Evolutionary conservation across 225 moss, liverwort and hornwort species (phyloP).

Genomic region (Anthoceros angustus): DNA sequence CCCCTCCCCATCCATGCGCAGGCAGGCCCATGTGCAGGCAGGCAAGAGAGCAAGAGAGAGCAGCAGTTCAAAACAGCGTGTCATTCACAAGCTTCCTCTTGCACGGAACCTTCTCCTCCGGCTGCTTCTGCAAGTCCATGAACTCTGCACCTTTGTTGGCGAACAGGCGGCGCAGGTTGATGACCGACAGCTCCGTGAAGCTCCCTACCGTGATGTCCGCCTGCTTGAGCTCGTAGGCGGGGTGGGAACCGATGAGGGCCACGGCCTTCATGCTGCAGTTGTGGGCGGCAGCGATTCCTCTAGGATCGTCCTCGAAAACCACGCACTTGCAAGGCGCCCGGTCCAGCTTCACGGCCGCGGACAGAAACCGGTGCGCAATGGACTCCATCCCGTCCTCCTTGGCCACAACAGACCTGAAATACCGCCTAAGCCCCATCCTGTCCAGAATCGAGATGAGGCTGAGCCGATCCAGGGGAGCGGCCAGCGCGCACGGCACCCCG

Average conservation of each 20-base stretch:
- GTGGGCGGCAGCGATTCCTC: conserved; percentile 82
- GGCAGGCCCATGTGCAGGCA: background rate
- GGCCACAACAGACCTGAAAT: conserved; percentile 73
- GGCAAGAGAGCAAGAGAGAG: background rate
- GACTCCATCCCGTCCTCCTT: conserved; percentile 99
- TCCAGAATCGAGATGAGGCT: conserved; percentile 71
- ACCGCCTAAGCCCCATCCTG: conserved; percentile 57
- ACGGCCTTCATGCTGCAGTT: conserved; percentile 99
- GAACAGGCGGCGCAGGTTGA: conserved; percentile 82
- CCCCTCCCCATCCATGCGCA: too few species aligned
- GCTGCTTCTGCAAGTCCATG: conserved; percentile 87
- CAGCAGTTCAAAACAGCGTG: conserved; percentile 41
- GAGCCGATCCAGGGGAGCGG: conserved; percentile 79
- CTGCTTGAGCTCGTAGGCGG: conserved; percentile 89
- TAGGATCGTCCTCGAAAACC: conserved; percentile 96
- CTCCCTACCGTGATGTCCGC: conserved; percentile 88
- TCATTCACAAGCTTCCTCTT: conserved; percentile 66
- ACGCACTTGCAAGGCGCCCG: conserved; percentile 84
- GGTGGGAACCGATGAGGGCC: conserved; percentile 92
- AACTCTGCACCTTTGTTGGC: conserved; percentile 95
- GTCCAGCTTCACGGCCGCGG: conserved; percentile 94
- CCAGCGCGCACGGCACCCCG: conserved; percentile 90
- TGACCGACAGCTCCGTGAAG: conserved; percentile 76
- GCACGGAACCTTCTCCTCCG: conserved; percentile 58
- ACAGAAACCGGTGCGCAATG: conserved; percentile 83